These are phyloP conservation scores for Conringia planisiliqua DNA, from an alignment of 345 rosid species.

Conservation along the genomic window DNA sequence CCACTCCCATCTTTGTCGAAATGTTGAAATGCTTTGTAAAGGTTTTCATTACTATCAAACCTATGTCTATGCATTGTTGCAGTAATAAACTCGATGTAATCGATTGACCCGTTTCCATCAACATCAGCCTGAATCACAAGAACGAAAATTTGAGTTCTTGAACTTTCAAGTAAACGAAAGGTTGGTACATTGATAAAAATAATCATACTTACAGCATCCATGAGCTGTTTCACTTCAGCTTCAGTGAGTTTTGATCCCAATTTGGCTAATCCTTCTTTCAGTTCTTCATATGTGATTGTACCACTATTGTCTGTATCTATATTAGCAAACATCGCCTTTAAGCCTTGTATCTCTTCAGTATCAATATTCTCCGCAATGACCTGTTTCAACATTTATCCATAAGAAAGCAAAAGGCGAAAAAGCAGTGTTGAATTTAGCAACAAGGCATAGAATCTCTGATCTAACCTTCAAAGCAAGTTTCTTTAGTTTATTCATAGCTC, in stretches of 20 bases:
- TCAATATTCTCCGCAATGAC: conserved; percentile 83
- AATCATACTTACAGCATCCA: conserved; percentile 72
- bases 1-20: conserved; percentile 86
- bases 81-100: conserved; percentile 80
- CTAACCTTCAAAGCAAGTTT: conserved; percentile 82
- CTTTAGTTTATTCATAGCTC: conserved; percentile 90
- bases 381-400: conserved; percentile 25
- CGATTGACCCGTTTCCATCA: conserved; percentile 82
- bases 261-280: conserved; percentile 69
- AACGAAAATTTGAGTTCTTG: neutral
- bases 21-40: conserved; percentile 77
- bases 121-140: conserved; percentile 64
- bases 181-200: neutral
- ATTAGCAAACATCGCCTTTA: conserved; percentile 70
- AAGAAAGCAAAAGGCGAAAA: neutral
- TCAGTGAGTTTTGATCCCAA: conserved; percentile 80
- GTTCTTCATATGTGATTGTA: conserved; percentile 75
- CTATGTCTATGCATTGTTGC: conserved; percentile 88
- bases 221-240: conserved; percentile 74
- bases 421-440: neutral
- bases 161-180: neutral
- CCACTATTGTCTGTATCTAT: conserved; percentile 86
- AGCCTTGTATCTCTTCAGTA: conserved; percentile 73
- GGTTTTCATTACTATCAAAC: conserved; percentile 73
- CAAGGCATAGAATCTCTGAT: neutral